Base-by-base conservation (phyloP, 2,329 filamentous ascomycete genomes). In the Alternaria alternata region DNA sequence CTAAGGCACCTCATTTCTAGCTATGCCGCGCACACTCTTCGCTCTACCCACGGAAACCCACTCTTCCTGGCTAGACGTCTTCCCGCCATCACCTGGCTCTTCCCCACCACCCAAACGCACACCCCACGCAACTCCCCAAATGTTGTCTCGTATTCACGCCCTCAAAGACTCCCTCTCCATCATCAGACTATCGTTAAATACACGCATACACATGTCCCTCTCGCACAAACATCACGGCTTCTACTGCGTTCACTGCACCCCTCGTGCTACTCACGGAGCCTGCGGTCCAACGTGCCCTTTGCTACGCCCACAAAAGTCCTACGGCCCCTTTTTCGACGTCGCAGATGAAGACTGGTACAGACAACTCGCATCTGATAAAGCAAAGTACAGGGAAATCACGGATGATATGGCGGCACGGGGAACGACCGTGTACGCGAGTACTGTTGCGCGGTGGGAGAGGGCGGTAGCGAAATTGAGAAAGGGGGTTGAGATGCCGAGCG, bases 381-480 rank as follows among this genome's bases (percentile, higher is more conserved):
- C 30, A 5, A 32, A 26, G 26, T 55, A 51, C n/a, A 41, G 39
- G 14, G 44, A 38, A 5, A 2, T 57, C 20, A n/a, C 52, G 5
- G 6, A 28, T 1, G 58, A 61, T 9, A 57, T 61, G 43, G 22
- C 24, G 1, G 42, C 26, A 2, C 12, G 36, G 4, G 58, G 54
- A 0, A 38, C 36, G 32, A 3, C 0, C 0, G 53, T 60, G 0
- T 34, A 48, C 22, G 34, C 48, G 1, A 36, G 42, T 16, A 57
- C 53, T 2, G 54, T 61, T 20, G 7, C 48, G 4, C 3, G 48
- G 26, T 61, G 53, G 58, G 58, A 61, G 48, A 38, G 53, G 2
- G 41, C 12, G 7, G 48, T 43, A 2, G 16, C 0, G 12, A 28
- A 1, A 3, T 9, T 57, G 42, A 43, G 26, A n/a, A 18, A 36